Conservation (phyloP, 2,329 filamentous ascomycete species). For the Penicillium rolfsii region DNA sequence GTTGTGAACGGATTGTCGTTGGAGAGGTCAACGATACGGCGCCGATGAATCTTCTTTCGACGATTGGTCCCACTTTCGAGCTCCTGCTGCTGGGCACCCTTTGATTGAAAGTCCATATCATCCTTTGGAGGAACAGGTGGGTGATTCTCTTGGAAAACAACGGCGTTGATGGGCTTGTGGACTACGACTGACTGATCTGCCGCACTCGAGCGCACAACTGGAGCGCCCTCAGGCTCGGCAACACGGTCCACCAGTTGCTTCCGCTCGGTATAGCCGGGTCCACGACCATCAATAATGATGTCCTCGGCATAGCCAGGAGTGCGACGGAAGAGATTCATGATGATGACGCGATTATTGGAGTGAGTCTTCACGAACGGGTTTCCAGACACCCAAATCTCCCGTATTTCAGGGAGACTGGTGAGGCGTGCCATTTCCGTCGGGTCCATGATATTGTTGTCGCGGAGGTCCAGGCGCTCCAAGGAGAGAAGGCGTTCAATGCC, state of each 20-base stretch:
- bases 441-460: slow-evolving; percentile 89
- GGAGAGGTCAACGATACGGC: slow-evolving; percentile 62
- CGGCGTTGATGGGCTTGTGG: slow-evolving; percentile 61
- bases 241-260: slow-evolving; percentile 81
- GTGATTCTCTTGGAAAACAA: slow-evolving; percentile 18
- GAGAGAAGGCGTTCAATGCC: slow-evolving; percentile 88
- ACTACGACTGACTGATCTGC: slow-evolving; percentile 68
- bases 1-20: slow-evolving; percentile 44
- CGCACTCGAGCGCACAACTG: slow-evolving; percentile 71
- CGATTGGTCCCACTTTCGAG: slow-evolving; percentile 40
- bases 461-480: slow-evolving; percentile 83
- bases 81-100: slow-evolving; percentile 28
- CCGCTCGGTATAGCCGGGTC: slow-evolving; percentile 82
- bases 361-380: slow-evolving; percentile 92
- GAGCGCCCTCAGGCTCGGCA: slow-evolving; percentile 73
- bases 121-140: slow-evolving; percentile 20
- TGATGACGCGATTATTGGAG: slow-evolving; percentile 79
- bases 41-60: slow-evolving; percentile 56
- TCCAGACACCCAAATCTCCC: slow-evolving; percentile 87
- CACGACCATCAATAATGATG: slow-evolving; percentile 81
- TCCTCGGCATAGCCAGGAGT: slow-evolving; percentile 90
- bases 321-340: slow-evolving; percentile 93
- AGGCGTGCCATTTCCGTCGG: slow-evolving; percentile 87
- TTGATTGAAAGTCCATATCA: slow-evolving; percentile 20
- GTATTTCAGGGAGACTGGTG: slow-evolving; percentile 86